These are phyloP conservation scores for Diplosphaera chodatii DNA, from an alignment of 139 green algal species.

Conservation along the genomic window DNA sequence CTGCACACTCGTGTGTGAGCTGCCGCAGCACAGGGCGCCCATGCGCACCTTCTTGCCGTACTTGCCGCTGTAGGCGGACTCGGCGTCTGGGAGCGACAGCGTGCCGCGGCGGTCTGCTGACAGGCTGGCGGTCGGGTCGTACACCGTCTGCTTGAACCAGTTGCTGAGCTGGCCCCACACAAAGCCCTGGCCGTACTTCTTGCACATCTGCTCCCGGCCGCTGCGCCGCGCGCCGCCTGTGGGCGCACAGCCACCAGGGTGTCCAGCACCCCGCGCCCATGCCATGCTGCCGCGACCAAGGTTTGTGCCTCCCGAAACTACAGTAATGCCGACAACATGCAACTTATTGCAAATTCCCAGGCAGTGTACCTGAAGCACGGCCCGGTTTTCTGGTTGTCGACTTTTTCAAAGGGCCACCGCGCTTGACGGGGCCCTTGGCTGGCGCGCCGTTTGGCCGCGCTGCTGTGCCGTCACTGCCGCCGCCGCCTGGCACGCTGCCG, in stretches of 20 bases:
- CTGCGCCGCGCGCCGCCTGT: not conserved
- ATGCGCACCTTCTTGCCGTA: slow-evolving; percentile 13
- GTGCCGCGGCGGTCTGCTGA: slow-evolving; percentile 74
- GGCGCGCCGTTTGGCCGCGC: not conserved
- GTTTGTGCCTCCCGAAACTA: no score
- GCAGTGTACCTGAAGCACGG: not conserved
- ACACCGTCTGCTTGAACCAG: slow-evolving; percentile 92
- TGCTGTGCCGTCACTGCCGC: slow-evolving; percentile 20
- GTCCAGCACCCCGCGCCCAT: not conserved
- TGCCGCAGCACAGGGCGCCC: not conserved
- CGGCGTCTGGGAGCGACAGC: slow-evolving; percentile 78
- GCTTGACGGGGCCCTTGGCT: no score
- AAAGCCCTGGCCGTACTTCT: slow-evolving; percentile 75
- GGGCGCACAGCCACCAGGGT: not conserved
- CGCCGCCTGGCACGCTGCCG: not conserved
- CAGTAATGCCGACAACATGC: no score
- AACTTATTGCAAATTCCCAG: no score
- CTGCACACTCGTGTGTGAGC: not conserved
- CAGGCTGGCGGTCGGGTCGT: slow-evolving; percentile 75
- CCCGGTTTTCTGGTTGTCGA: no score
- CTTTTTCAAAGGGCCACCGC: no score
- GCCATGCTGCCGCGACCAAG: no score
- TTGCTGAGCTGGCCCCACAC: slow-evolving; percentile 77
- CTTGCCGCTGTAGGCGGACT: slow-evolving; percentile 45
- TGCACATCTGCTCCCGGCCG: slow-evolving; percentile 29